Conservation (phyloP, 1,139 yeast species). For the Cylindricascospora bacillispora region DNA sequence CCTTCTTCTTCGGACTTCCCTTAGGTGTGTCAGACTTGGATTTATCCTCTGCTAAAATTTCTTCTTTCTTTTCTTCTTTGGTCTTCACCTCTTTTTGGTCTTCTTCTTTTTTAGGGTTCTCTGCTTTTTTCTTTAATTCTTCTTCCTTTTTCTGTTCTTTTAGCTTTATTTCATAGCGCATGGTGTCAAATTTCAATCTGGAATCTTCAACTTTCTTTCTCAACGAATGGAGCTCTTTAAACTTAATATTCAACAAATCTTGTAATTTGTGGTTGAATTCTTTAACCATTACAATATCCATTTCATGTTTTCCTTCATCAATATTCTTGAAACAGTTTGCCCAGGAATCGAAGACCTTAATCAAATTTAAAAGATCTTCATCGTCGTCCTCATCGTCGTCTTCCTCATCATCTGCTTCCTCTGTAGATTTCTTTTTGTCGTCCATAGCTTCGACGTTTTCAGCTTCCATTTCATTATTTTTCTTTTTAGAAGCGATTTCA, state of each 20-base stretch:
- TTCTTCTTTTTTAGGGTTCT: slow-evolving; percentile 1
- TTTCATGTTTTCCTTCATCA: slow-evolving; percentile 30
- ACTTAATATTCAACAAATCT: slow-evolving; percentile 40
- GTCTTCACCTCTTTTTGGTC: slow-evolving; percentile 1
- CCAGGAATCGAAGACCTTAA: slow-evolving; percentile 25
- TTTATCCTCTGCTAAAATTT: too few species aligned
- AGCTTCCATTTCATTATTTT: slow-evolving; percentile 20
- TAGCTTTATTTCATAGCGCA: slow-evolving; percentile 40
- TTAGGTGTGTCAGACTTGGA: too few species aligned
- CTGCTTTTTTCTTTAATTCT: slow-evolving; percentile 7
- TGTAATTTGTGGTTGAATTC: slow-evolving; percentile 46
- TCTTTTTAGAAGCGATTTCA: slow-evolving; percentile 29
- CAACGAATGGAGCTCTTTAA: slow-evolving; percentile 46
- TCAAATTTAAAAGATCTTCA: slow-evolving; percentile 18
- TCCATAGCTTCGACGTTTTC: slow-evolving; percentile 6
- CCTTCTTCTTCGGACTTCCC: slow-evolving; percentile 1
- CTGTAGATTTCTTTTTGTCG: slow-evolving; percentile 8
- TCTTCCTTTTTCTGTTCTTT: slow-evolving; percentile 24
- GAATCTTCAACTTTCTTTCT: slow-evolving; percentile 60
- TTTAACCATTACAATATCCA: slow-evolving; percentile 47
- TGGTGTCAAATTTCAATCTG: slow-evolving; percentile 56
- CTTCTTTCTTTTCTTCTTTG: slow-evolving; percentile 1
- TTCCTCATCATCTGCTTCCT: slow-evolving; percentile 1
- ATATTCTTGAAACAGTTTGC: slow-evolving; percentile 48
- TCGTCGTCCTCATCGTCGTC: slow-evolving; percentile 20